Evolutionary conservation across 2,329 filamentous ascomycete species (phyloP).

Genomic region (Fusarium pilosicola): DNA sequence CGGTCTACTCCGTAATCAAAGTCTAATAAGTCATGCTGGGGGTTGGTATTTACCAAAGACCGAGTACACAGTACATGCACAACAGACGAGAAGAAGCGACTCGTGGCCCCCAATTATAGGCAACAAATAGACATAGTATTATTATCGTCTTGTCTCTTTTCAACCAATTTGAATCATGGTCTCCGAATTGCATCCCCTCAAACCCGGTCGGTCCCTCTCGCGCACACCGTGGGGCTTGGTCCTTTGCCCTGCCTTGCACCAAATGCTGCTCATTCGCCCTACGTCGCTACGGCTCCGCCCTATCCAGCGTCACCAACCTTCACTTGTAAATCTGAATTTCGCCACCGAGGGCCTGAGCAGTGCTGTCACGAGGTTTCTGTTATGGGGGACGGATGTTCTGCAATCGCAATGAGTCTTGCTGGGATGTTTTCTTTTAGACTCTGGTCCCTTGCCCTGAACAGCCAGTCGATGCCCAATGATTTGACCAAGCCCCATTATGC

Average conservation of each 20-base stretch:
- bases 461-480: conserved; percentile 42
- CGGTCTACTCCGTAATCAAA: neutral
- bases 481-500: conserved; percentile 31
- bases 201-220: conserved; percentile 19
- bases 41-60: neutral
- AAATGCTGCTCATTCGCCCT: conserved; percentile 29
- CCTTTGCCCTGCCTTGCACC: conserved; percentile 31
- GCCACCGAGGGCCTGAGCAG: conserved; percentile 24
- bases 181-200: neutral
- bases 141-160: conserved; percentile 13
- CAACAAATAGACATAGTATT: conserved; percentile 20
- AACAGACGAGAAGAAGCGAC: conserved; percentile 12
- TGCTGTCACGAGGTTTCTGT: conserved; percentile 18
- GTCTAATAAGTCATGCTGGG: conserved; percentile 12
- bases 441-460: conserved; percentile 30
- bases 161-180: conserved; percentile 26
- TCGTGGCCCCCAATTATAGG: conserved; percentile 33
- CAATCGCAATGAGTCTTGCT: conserved; percentile 10
- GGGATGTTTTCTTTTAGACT: conserved; percentile 26
- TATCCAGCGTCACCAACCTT: conserved; percentile 33
- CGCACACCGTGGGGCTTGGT: conserved; percentile 38
- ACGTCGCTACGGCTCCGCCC: conserved; percentile 29
- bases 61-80: neutral
- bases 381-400: conserved; percentile 12
- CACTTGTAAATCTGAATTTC: conserved; percentile 30